These are phyloP conservation scores for Endoconidiophora polonica DNA, from an alignment of 2,329 filamentous ascomycete genomes.

Conservation along the genomic window DNA sequence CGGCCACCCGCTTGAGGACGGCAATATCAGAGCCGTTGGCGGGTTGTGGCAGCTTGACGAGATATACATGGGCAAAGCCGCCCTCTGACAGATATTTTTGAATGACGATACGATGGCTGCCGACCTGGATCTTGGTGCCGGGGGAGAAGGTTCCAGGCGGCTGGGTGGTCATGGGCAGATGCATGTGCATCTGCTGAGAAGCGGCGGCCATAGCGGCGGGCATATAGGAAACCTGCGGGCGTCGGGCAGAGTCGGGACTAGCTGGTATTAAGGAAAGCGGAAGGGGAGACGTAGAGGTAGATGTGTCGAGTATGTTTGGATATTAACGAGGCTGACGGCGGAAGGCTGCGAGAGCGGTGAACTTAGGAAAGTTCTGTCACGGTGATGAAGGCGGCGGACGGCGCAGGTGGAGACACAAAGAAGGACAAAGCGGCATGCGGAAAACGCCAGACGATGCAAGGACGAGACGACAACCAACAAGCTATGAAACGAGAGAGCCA, in stretches of 20 bases:
- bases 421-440: not conserved
- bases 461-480: not conserved
- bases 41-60: constrained; percentile 68
- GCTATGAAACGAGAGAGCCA: not conserved
- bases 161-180: constrained; percentile 24
- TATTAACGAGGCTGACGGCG: not conserved
- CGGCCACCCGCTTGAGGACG: constrained; percentile 86
- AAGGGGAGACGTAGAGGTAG: not conserved
- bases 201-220: constrained; percentile 9
- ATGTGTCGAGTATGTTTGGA: not conserved
- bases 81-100: constrained; percentile 97
- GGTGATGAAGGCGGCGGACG: not conserved
- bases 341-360: not conserved
- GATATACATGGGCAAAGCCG: constrained; percentile 95
- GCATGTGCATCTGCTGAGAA: constrained; percentile 12
- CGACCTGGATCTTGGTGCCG: constrained; percentile 93
- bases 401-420: not conserved
- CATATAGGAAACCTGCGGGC: not conserved
- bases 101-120: constrained; percentile 79
- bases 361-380: no score
- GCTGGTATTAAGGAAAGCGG: not conserved
- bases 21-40: constrained; percentile 65
- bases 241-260: not conserved
- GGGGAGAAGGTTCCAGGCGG: constrained; percentile 80
- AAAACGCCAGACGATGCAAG: not conserved